Evolutionary conservation across 129 eudicot genomes (phyloP), one percentile per base, ranked within the genome.

Genomic region (Flaveria brownii): DNA sequence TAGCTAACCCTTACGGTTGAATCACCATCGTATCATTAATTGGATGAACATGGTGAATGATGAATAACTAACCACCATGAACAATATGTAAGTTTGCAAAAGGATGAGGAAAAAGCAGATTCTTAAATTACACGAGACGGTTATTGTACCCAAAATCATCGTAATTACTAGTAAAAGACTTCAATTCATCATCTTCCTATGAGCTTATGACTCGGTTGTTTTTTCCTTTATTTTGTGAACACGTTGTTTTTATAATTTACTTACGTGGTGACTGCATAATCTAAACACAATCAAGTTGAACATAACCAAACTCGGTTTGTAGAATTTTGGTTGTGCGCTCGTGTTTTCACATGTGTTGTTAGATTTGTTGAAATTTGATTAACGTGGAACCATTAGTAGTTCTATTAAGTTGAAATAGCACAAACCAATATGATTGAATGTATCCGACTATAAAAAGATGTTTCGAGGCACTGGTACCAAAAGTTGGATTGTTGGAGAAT

Each of bases 1-100:
- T 87, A n/a, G n/a, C n/a, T n/a, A 52, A 83, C 86, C 41, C 82
- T 84, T 63, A 78, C 80, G 57, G 91, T 84, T 69, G 78, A 81
- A 22, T 56, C 87, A 36, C 41, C 41, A 1, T 73, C 75, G 16
- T 74, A 45, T 77, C 43, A 26, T 52, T 83, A 43, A 26, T 22
- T 66, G 7, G 86, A 83, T 16, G 78, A 83, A 85, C 73, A 41
- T 3, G 60, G 41, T 36, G 41, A 36, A 36, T 46, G 75, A 76
- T 69, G 6, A 68, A 60, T 43, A 55, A 70, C 57, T 0, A 57
- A 2, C 11, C 12, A 42, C 16, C 16, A 36, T 36, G 41, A 36
- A 36, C 41, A 36, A 36, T 68, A 36, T 68, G 77, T 65, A 52
- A 70, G 80, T 50, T 61, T 10, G 62, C 26, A 45, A 71, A 45